phyloP scores from a whole-genome alignment of 441 rosid genomes.

The Adansonia grandidieri region DNA sequence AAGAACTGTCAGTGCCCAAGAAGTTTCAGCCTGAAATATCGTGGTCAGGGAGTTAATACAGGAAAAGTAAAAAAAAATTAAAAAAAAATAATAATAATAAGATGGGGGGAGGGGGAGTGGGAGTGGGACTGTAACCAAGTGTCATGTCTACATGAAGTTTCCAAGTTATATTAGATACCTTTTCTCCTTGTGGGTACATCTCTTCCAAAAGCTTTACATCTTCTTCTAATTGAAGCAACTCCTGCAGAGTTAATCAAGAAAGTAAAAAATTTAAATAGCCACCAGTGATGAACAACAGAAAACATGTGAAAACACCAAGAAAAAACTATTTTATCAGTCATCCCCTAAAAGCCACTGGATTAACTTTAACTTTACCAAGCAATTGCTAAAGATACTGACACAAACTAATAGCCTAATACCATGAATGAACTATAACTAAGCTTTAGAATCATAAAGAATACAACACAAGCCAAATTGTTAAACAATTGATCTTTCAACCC shows the following conservation, averaged over 20 bases:
- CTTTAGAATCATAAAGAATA: neutral
- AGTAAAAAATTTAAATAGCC: conserved; percentile 16
- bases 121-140: neutral
- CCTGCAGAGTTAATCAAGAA: conserved; percentile 55
- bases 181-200: conserved; percentile 99
- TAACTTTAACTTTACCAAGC: neutral
- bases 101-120: neutral
- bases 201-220: conserved; percentile 97
- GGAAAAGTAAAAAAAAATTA: neutral
- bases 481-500: neutral
- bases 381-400: neutral
- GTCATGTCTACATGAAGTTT: conserved; percentile 1
- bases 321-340: neutral
- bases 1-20: conserved; percentile 97
- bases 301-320: neutral
- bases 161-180: conserved; percentile 49
- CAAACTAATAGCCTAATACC: neutral
- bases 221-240: conserved; percentile 90
- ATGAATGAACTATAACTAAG: neutral
- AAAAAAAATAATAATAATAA: neutral
- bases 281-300: neutral
- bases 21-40: conserved; percentile 84
- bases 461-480: neutral
- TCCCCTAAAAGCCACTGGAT: neutral
- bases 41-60: conserved; percentile 27